Base-by-base conservation (phyloP, 2,329 filamentous ascomycete genomes). In the Geosmithia putterillii region DNA sequence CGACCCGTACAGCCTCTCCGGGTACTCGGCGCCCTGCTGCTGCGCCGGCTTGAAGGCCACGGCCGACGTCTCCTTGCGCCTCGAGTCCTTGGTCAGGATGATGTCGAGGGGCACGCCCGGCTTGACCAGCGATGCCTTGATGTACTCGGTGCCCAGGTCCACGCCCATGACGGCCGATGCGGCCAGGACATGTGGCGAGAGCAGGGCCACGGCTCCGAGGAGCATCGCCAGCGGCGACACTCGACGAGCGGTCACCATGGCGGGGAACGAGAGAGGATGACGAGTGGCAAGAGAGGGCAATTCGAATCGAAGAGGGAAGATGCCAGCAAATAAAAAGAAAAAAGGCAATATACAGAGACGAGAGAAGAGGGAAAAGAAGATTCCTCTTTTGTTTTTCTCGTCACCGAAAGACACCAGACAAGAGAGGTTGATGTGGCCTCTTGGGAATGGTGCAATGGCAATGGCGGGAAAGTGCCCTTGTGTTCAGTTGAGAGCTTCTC, bases 101-200 rank as follows among this genome's bases (percentile, higher is more conserved):
- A 98, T 96, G 52, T 98, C 92, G 59, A 98, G 86, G 10, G 92
- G 92, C 42, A 94, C 90, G 47, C 92, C 92, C 2, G 92, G 92
- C 67, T 96, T 96, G 48, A 98, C 90, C 37, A 98, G 77, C 14
- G 86, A 81, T 22, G 90, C 90, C 70, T 96, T 98, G 68, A 98
- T 85, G 67, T 94, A 95, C 62, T 95, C 87, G 45, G 92, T 95
- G 52, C 92, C 92, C 44, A 98, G 73, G 64, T 98, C 92, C 55
- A 98, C 76, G 49, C 92, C 92, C 19, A 98, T 71, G 17, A 96
- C 89, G 43, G 87, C 86, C 8, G 86, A 69, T 41, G 66, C 65
- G 21, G 74, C 74, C 37, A 72, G 65, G 37, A 71, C 72, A 50
- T 75, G 57, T 40, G 57, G 50, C n/a, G 62, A 54, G 35, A 65